Percentiles rank a stretch among this genome's conserved stretches.
These are phyloP conservation scores for Eimeria mitis DNA, from an alignment of 169 alveolate species.

Conservation along the genomic window DNA sequence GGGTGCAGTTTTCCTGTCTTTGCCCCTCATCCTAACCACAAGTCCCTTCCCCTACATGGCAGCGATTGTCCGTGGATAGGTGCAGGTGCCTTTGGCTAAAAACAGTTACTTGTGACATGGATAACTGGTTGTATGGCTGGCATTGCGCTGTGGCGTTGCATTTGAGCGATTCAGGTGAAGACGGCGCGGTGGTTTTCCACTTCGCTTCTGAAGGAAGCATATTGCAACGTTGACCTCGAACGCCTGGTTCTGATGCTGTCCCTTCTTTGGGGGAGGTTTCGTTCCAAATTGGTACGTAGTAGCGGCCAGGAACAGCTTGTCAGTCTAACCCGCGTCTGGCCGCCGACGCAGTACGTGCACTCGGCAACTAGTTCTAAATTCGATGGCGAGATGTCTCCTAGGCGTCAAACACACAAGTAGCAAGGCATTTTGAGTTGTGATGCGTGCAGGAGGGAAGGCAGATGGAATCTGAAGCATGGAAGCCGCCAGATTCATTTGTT, in stretches of 20 bases:
- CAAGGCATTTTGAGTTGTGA: neutral
- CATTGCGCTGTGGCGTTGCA: neutral
- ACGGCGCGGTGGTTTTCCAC: constrained; percentile 87
- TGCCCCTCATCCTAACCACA: neutral
- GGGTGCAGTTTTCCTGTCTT: neutral
- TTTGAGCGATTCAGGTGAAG: constrained; percentile 50
- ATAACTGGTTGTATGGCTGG: neutral
- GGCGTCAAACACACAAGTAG: neutral
- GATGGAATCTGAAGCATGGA: constrained; percentile 83
- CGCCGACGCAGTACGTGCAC: neutral
- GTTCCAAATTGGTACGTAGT: constrained; percentile 69
- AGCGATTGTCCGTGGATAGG: neutral
- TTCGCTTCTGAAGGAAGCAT: constrained; percentile 87
- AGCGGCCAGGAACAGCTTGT: neutral
- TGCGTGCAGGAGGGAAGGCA: constrained; percentile 18
- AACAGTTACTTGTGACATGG: neutral
- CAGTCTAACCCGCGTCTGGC: neutral
- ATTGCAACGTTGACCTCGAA: constrained; percentile 87
- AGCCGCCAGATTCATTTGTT: constrained; percentile 89
- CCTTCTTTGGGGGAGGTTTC: constrained; percentile 85
- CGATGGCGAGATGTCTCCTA: neutral
- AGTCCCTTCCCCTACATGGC: neutral
- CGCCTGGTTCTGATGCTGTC: constrained; percentile 87
- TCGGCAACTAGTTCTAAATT: neutral
- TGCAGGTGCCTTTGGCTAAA: neutral